Evolutionary conservation across 2,329 filamentous ascomycete genomes (phyloP).

Genomic region (Fonsecaea pedrosoi): DNA sequence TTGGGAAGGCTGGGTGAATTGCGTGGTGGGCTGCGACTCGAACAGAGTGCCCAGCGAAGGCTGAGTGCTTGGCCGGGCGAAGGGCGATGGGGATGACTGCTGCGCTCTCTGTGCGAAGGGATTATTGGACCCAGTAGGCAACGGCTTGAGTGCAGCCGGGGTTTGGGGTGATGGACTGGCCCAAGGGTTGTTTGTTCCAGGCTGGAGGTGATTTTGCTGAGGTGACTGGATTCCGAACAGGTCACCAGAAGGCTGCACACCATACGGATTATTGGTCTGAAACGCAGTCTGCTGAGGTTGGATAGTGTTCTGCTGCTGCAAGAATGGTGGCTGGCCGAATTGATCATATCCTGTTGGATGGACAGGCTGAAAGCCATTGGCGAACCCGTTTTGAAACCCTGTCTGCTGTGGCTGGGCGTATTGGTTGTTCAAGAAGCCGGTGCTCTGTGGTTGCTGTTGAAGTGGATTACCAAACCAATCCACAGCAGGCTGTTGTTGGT

Average conservation of each 20-base stretch:
- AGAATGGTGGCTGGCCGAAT: conserved; percentile 51
- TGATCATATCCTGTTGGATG: conserved; percentile 50
- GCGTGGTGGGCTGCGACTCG: conserved; percentile 79
- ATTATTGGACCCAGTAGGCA: conserved; percentile 95
- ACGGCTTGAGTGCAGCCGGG: conserved; percentile 73
- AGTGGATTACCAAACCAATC: conserved; percentile 98
- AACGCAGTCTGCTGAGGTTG: conserved; percentile 68
- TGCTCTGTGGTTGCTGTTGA: conserved; percentile 74
- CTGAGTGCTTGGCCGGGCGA: conserved; percentile 65
- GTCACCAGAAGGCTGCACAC: conserved; percentile 51
- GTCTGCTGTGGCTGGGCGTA: conserved; percentile 72
- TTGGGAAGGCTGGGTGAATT: conserved; percentile 59
- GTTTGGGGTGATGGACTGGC: conserved; percentile 67
- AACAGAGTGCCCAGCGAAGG: conserved; percentile 77
- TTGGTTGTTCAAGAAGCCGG: conserved; percentile 70
- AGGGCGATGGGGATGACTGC: conserved; percentile 56
- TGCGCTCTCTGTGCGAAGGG: conserved; percentile 71
- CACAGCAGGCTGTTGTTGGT: conserved; percentile 94
- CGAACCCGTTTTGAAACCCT: conserved; percentile 72
- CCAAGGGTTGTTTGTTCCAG: conserved; percentile 96
- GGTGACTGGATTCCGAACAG: conserved; percentile 50
- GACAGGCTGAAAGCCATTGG: conserved; percentile 74
- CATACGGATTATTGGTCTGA: conserved; percentile 66
- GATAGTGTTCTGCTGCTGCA: conserved; percentile 59
- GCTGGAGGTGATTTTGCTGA: conserved; percentile 64